These are phyloP conservation scores for Colletotrichum sp. DNA, from an alignment of 2,329 filamentous ascomycete genomes.

Conservation along the genomic window DNA sequence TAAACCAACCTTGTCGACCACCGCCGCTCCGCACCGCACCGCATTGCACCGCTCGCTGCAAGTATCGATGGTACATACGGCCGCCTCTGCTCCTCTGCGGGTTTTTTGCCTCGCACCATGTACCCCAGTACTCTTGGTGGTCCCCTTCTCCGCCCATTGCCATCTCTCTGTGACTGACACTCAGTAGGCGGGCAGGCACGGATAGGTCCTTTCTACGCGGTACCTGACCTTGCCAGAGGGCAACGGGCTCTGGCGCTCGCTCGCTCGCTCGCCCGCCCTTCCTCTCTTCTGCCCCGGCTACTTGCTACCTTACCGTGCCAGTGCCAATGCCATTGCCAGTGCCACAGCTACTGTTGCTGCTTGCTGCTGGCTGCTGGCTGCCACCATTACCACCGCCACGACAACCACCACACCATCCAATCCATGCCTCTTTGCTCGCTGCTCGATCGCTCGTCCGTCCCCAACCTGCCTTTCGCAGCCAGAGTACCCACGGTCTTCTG, in stretches of 20 bases:
- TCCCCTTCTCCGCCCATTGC: background rate
- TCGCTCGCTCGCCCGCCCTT: background rate
- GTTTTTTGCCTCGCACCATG: background rate
- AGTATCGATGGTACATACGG: background rate
- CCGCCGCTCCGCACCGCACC: slow-evolving; percentile 1
- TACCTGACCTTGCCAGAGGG: background rate
- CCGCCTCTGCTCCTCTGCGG: background rate
- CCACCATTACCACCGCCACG: background rate
- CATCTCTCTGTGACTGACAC: background rate
- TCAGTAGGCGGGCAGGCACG: background rate
- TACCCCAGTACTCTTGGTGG: background rate
- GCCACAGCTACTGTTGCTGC: background rate
- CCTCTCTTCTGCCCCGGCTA: background rate
- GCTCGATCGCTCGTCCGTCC: background rate
- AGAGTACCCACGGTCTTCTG: background rate
- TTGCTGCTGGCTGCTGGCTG: background rate
- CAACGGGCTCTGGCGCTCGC: background rate
- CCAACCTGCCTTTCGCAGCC: background rate
- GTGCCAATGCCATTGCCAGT: background rate
- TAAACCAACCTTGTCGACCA: slow-evolving; percentile 18
- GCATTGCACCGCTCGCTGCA: background rate
- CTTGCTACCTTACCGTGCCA: background rate
- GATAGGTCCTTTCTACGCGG: background rate
- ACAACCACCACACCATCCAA: background rate
- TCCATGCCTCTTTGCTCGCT: background rate